These are phyloP conservation scores for Clitopilus hobsonii DNA, from an alignment of 768 basidiomycete genomes.

Conservation along the genomic window DNA sequence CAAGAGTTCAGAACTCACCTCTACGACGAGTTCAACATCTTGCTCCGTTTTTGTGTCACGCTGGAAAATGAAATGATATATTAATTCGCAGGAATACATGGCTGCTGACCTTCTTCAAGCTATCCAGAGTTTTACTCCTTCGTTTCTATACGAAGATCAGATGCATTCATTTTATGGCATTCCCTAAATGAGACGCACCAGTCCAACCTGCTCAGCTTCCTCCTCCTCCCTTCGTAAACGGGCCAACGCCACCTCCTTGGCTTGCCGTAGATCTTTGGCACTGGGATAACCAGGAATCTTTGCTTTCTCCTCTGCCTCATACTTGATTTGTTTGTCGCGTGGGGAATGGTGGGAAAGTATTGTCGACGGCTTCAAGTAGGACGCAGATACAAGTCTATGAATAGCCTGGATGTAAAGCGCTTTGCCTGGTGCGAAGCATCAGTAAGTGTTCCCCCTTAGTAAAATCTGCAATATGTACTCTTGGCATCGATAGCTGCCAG, in stretches of 20 bases:
- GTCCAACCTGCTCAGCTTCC: slow-evolving; percentile 66
- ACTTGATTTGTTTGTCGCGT: slow-evolving; percentile 73
- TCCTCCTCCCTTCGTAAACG: slow-evolving; percentile 67
- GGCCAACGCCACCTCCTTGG: slow-evolving; percentile 60
- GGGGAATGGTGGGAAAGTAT: slow-evolving; percentile 75
- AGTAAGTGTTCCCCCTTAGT: not conserved
- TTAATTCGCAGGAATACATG: not conserved
- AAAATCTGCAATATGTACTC: slow-evolving; percentile 37
- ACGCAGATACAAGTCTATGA: slow-evolving; percentile 62
- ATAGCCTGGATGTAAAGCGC: slow-evolving; percentile 57
- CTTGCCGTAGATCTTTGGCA: slow-evolving; percentile 71
- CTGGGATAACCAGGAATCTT: slow-evolving; percentile 76
- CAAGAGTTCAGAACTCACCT: slow-evolving; percentile 43
- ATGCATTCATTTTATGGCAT: not conserved
- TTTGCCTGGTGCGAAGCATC: slow-evolving; percentile 11
- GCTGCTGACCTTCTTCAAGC: slow-evolving; percentile 35
- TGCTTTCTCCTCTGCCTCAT: slow-evolving; percentile 73
- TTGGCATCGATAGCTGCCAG: slow-evolving; percentile 52
- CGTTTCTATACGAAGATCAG: slow-evolving; percentile 47
- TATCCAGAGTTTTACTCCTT: slow-evolving; percentile 44
- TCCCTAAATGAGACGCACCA: slow-evolving; percentile 51
- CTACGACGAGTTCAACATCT: slow-evolving; percentile 54
- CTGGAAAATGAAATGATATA: not conserved
- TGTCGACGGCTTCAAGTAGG: slow-evolving; percentile 81
- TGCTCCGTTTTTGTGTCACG: slow-evolving; percentile 41